Evolutionary conservation across 2,329 filamentous ascomycete genomes (phyloP).

Genomic region (Botryosphaeria dothidea): DNA sequence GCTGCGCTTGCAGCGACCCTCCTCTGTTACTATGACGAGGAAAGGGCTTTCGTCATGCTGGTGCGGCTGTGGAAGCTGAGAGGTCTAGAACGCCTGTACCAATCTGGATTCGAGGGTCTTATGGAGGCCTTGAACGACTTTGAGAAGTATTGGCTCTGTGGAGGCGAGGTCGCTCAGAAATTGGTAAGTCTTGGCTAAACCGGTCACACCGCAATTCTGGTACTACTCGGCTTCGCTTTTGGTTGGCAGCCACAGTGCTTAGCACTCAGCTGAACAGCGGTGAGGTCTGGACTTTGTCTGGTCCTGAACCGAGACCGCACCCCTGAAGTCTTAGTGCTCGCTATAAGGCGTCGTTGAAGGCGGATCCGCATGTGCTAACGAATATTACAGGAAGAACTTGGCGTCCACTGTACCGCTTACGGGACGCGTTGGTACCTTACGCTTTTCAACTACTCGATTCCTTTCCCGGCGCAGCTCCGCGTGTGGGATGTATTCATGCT

Average conservation of each 20-base stretch:
- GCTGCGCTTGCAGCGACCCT: slow-evolving; percentile 88
- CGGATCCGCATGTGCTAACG: slow-evolving; percentile 25
- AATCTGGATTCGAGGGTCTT: slow-evolving; percentile 78
- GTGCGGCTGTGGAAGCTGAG: slow-evolving; percentile 91
- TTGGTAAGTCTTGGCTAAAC: slow-evolving; percentile 59
- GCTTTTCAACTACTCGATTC: slow-evolving; percentile 94
- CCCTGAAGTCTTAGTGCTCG: not conserved
- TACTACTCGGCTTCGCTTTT: not conserved
- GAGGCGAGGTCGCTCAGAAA: slow-evolving; percentile 76
- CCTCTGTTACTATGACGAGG: slow-evolving; percentile 95
- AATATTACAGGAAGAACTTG: slow-evolving; percentile 64
- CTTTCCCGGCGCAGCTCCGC: slow-evolving; percentile 88
- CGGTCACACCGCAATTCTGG: slow-evolving; percentile 2
- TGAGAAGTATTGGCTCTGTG: slow-evolving; percentile 76
- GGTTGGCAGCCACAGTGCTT: not conserved
- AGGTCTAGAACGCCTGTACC: slow-evolving; percentile 82
- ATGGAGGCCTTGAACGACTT: slow-evolving; percentile 87
- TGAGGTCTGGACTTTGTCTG: not conserved
- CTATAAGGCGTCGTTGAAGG: not conserved
- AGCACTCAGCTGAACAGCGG: not conserved
- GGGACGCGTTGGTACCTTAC: slow-evolving; percentile 97
- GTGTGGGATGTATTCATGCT: slow-evolving; percentile 99
- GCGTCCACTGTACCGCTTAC: slow-evolving; percentile 87
- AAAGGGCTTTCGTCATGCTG: slow-evolving; percentile 91
- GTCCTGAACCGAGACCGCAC: not conserved